Evolutionary conservation across 208 protist genomes (phyloP).

Genomic region (Crithidia bombi): DNA sequence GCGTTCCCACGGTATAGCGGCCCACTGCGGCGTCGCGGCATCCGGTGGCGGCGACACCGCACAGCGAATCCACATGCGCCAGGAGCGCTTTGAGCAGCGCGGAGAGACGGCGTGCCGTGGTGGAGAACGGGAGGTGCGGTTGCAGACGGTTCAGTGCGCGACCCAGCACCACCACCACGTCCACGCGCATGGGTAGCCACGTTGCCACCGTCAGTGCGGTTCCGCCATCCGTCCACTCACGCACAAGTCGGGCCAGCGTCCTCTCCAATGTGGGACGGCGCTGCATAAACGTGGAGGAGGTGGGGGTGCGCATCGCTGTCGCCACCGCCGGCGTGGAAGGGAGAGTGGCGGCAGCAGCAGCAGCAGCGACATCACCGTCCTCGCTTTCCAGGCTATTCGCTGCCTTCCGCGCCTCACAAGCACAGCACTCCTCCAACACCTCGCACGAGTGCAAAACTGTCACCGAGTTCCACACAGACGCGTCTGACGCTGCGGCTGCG

Average conservation of each 20-base stretch:
- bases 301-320: not conserved
- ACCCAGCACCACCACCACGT: conserved; percentile 15
- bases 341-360: not conserved
- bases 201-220: not conserved
- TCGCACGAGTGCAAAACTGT: conserved; percentile 34
- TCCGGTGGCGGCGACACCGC: conserved; percentile 30
- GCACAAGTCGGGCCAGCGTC: conserved; percentile 17
- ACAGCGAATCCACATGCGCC: conserved; percentile 43
- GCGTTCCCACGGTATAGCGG: conserved; percentile 21
- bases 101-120: conserved; percentile 44
- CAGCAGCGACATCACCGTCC: not conserved
- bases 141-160: conserved; percentile 26
- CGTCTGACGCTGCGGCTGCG: not conserved
- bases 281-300: conserved; percentile 7
- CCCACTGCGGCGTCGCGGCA: conserved; percentile 30
- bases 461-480: conserved; percentile 29
- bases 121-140: conserved; percentile 11
- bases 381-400: not conserved
- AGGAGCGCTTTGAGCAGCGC: conserved; percentile 61
- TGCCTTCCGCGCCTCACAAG: not conserved
- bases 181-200: conserved; percentile 30
- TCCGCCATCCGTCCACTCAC: conserved; percentile 20
- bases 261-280: conserved; percentile 17
- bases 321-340: not conserved
- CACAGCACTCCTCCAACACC: conserved; percentile 20